These are phyloP conservation scores for Phytophthora cryptogea DNA, from an alignment of 352 stramenopile genomes.

Conservation along the genomic window DNA sequence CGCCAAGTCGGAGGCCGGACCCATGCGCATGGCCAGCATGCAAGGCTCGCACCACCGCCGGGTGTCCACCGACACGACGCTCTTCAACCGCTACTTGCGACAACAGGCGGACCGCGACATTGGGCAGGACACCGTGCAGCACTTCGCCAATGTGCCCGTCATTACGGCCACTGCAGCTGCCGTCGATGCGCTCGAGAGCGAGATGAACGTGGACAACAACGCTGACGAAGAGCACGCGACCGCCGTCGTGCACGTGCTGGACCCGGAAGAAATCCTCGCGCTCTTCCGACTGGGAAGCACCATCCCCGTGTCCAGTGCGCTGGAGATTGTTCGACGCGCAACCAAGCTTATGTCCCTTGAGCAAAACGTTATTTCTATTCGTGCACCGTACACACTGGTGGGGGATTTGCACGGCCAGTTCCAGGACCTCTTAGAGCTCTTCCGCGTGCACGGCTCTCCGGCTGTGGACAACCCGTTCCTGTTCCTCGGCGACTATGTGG, in stretches of 20 bases:
- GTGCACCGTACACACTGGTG: constrained; percentile 56
- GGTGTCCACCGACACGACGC: constrained; percentile 73
- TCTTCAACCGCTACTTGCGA: constrained; percentile 63
- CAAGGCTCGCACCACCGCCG: constrained; percentile 70
- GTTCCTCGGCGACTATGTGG: constrained; percentile 93
- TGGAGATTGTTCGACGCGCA: constrained; percentile 62
- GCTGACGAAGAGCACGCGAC: constrained; percentile 27
- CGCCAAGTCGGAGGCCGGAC: constrained; percentile 48
- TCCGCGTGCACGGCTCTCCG: constrained; percentile 55
- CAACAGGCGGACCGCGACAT: constrained; percentile 69
- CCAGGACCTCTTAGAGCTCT: constrained; percentile 95
- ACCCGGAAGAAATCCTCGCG: constrained; percentile 37
- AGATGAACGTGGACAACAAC: constrained; percentile 44
- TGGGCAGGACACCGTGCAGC: constrained; percentile 50
- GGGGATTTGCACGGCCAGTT: constrained; percentile 98
- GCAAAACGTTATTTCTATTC: constrained; percentile 59
- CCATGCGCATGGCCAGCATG: constrained; percentile 53
- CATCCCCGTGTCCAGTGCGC: constrained; percentile 48
- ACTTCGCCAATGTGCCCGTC: constrained; percentile 56
- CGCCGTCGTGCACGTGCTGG: constrained; percentile 13
- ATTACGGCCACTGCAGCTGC: constrained; percentile 34
- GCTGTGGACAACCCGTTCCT: constrained; percentile 94
- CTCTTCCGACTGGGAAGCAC: constrained; percentile 48
- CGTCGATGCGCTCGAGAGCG: constrained; percentile 29
- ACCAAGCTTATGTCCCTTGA: constrained; percentile 66